Base-by-base conservation (phyloP, 805 yeast species). In the Schwanniomyces yamadae region DNA sequence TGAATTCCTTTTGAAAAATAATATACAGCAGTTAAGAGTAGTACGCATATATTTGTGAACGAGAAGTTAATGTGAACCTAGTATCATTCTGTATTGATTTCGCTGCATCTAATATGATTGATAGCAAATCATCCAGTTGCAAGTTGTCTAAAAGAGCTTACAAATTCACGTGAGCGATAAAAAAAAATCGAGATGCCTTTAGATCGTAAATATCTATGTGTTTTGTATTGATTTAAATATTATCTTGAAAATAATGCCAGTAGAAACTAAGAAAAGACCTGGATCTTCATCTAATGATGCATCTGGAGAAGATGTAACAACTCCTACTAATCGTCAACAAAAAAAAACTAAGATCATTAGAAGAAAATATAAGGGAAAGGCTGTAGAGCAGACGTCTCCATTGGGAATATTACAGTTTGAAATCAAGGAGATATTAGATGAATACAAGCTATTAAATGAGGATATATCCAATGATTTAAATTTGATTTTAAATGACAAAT, bases 331-430 rank as follows among this genome's bases (percentile, higher is more conserved):
- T n/a, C n/a, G n/a, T n/a, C n/a, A 36, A 17, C 38, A 37, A 15
- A 57, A 61, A 33, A 50, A 52, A 30, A 42, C 50, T 10, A 61
- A 57, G 35, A 50, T 49, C 24, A 40, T 39, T 34, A 61, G 49
- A 40, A 75, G 78, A 53, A 77, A 77, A 50, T 83, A 80, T 50
- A 78, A 75, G 54, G 64, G 74, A 21, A 82, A 82, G 48, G 75
- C 72, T 6, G 71, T 74, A 9, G 97, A 89, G 41, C 74, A 83
- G 21, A 85, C 95, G 0, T 75, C 93, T 1, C 87, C 95, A 6
- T 62, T 80, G 24, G 97, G 97, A 6, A 84, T 87, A 5, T 69
- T 91, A 28, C 76, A 80, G 44, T 68, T 68, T 42, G 96, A 90
- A 56, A 85, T 90, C 39, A 71, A 76, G 22, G 80, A 76, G 32